phyloP scores from a whole-genome alignment of 2,329 filamentous ascomycete species.

The Ophiosphaerella korrae region DNA sequence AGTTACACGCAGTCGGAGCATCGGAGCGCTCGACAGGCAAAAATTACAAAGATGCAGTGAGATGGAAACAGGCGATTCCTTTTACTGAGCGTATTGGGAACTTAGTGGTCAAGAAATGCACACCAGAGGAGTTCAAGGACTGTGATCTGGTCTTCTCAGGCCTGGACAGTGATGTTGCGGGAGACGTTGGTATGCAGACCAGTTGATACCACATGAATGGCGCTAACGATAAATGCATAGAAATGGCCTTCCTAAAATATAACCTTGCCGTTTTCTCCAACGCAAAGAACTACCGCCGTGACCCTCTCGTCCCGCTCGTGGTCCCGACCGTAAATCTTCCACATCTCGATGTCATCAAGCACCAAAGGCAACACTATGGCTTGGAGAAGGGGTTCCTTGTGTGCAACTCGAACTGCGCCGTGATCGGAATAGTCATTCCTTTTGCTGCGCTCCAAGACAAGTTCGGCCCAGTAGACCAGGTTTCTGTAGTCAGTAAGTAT shows the following conservation, averaged over 20 bases:
- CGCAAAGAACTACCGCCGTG: slow-evolving; percentile 93
- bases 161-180: slow-evolving; percentile 88
- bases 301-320: slow-evolving; percentile 88
- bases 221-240: slow-evolving; percentile 42
- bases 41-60: slow-evolving; percentile 90
- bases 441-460: slow-evolving; percentile 86
- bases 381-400: slow-evolving; percentile 88
- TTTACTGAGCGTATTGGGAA: slow-evolving; percentile 78
- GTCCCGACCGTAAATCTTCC: slow-evolving; percentile 92
- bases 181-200: slow-evolving; percentile 74
- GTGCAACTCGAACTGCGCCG: slow-evolving; percentile 98
- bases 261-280: slow-evolving; percentile 95
- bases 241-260: slow-evolving; percentile 87
- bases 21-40: slow-evolving; percentile 89
- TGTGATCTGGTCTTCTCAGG: slow-evolving; percentile 95
- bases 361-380: slow-evolving; percentile 75
- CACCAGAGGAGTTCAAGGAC: slow-evolving; percentile 78
- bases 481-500: slow-evolving; percentile 73
- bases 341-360: slow-evolving; percentile 86
- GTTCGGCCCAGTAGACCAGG: slow-evolving; percentile 77
- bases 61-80: slow-evolving; percentile 89
- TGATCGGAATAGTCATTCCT: slow-evolving; percentile 93
- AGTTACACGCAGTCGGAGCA: slow-evolving; percentile 86
- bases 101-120: slow-evolving; percentile 84
- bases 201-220: background rate